Evolutionary conservation across 306 rosid genomes (phyloP).

Genomic region (Parietaria judaica): DNA sequence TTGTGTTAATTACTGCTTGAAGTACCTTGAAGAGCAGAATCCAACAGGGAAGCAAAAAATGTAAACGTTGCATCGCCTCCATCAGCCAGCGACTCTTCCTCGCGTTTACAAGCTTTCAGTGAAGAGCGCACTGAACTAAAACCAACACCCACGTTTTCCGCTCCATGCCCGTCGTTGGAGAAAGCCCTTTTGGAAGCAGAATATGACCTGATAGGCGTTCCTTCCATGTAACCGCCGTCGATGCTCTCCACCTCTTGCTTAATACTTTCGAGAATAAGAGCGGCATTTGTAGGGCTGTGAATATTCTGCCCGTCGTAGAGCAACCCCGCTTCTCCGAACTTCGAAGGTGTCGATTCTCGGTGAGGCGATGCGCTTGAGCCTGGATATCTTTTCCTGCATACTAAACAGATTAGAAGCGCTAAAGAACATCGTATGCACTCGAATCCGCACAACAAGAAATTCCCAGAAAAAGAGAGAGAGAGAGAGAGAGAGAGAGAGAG

Average conservation of each 20-base stretch:
- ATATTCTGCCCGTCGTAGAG: conserved; percentile 62
- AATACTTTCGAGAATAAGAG: conserved; percentile 80
- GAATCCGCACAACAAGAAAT: too few species aligned
- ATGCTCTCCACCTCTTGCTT: conserved; percentile 63
- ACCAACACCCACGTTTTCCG: conserved; percentile 44
- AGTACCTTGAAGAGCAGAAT: conserved; percentile 79
- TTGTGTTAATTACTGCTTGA: conserved; percentile 12
- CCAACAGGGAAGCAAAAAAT: conserved; percentile 71
- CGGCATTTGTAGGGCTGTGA: conserved; percentile 87
- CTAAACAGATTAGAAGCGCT: conserved; percentile 7
- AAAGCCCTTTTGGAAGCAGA: conserved; percentile 45
- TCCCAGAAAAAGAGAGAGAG: not conserved
- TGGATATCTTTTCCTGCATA: conserved; percentile 69
- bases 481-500: not conserved
- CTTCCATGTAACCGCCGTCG: conserved; percentile 39
- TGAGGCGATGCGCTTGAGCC: conserved; percentile 38
- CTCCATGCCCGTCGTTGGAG: conserved; percentile 36
- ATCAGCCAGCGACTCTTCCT: conserved; percentile 52
- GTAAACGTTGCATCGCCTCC: conserved; percentile 59
- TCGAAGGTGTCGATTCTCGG: conserved; percentile 44
- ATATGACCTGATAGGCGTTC: conserved; percentile 35
- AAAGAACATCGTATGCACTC: not conserved
- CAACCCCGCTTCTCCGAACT: conserved; percentile 45
- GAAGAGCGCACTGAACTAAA: conserved; percentile 48
- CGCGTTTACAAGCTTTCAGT: conserved; percentile 57